Evolutionary conservation across 2,329 filamentous ascomycete genomes (phyloP).

Genomic region (Fusarium chuoi): DNA sequence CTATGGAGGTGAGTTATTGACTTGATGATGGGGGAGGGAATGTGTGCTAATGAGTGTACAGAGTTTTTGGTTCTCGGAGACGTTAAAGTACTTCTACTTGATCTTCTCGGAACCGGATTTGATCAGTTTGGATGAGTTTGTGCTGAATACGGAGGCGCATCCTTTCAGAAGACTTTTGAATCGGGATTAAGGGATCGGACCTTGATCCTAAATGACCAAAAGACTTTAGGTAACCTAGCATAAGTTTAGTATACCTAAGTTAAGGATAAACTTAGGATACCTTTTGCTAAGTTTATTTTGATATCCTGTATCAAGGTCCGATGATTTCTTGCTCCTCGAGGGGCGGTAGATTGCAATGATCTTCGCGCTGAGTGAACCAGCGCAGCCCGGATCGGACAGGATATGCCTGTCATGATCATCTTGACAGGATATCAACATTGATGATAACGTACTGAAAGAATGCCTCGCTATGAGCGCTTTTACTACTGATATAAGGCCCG

Average conservation of each 20-base stretch:
- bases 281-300: no score
- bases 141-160: conserved; percentile 67
- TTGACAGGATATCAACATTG: rapidly evolving
- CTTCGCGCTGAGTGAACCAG: neutral
- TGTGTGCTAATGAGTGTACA: conserved; percentile 48
- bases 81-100: conserved; percentile 79
- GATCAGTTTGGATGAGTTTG: conserved; percentile 74
- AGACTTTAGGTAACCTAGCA: no score
- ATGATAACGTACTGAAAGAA: conserved; percentile 50
- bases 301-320: no score
- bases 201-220: no score
- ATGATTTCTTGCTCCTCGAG: no score
- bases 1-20: conserved; percentile 64
- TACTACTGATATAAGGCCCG: no score
- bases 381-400: neutral
- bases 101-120: conserved; percentile 73
- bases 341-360: no score
- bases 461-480: conserved; percentile 50
- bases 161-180: conserved; percentile 44
- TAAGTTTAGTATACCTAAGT: no score
- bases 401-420: neutral
- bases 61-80: conserved; percentile 79
- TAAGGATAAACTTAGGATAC: no score
- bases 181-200: neutral
- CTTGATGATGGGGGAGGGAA: rapidly evolving